A percentile compares a stretch with the other conserved stretches of the same genome.
Evolutionary conservation across 352 stramenopile genomes (phyloP).

Genomic region (Aphanomyces invadans): DNA sequence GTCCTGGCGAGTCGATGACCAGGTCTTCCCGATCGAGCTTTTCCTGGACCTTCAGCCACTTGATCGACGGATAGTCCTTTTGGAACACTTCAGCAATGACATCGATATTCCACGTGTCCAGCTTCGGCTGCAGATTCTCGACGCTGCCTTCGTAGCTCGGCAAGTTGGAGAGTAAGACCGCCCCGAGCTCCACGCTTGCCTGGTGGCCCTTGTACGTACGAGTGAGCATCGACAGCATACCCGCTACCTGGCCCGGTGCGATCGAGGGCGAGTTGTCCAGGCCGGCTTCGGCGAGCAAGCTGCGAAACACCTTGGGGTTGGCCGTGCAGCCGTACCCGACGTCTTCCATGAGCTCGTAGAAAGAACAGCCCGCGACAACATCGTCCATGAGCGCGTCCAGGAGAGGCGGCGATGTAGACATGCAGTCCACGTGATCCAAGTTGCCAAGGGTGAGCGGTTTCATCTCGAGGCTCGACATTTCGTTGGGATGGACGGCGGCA

Average conservation of each 20-base stretch:
- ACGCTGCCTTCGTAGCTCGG: conserved; percentile 37
- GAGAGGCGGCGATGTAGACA: conserved; percentile 41
- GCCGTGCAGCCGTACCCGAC: conserved; percentile 82
- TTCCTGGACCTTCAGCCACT: conserved; percentile 78
- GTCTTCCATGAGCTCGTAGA: conserved; percentile 88
- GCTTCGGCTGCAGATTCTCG: not conserved
- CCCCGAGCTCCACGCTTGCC: conserved; percentile 39
- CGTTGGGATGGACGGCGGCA: conserved; percentile 70
- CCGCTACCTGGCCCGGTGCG: conserved; percentile 74
- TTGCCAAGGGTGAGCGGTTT: conserved; percentile 80
- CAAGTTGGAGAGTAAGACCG: conserved; percentile 72
- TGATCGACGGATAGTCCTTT: conserved; percentile 77
- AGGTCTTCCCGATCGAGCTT: conserved; percentile 77
- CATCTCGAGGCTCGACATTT: conserved; percentile 82
- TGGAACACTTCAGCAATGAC: conserved; percentile 80
- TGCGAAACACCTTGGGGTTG: conserved; percentile 68
- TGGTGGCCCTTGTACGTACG: conserved; percentile 68
- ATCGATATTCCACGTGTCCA: conserved; percentile 68
- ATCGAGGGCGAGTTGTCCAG: conserved; percentile 74
- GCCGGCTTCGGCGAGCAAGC: conserved; percentile 72
- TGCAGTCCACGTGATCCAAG: conserved; percentile 77
- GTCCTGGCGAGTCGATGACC: conserved; percentile 46
- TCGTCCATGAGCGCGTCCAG: conserved; percentile 74
- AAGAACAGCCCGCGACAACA: conserved; percentile 68
- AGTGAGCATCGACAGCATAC: conserved; percentile 84